Conservation (phyloP, 768 basidiomycete genomes). For the Tulasnella sp. region DNA sequence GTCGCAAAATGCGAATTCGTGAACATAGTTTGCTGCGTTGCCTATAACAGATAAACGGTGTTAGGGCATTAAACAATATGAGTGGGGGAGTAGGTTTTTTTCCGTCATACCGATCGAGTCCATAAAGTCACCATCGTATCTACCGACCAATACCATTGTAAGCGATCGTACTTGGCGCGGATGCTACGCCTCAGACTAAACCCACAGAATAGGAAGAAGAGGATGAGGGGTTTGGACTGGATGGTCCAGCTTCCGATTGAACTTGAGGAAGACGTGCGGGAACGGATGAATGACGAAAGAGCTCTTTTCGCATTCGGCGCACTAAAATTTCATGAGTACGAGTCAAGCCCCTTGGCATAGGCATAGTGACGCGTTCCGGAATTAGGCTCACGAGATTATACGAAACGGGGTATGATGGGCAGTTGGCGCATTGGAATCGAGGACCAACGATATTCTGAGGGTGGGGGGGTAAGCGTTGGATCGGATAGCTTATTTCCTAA, state of each 20-base stretch:
- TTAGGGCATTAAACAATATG: too few species aligned
- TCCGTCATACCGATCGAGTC: too few species aligned
- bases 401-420: conserved; percentile 60
- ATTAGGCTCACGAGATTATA: conserved; percentile 54
- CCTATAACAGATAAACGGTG: not conserved
- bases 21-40: not conserved
- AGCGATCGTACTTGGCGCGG: not conserved
- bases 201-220: conserved; percentile 63
- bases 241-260: conserved; percentile 69
- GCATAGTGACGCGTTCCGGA: conserved; percentile 4
- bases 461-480: not conserved
- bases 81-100: too few species aligned
- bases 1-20: conserved; percentile 46
- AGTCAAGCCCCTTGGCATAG: not conserved
- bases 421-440: conserved; percentile 85
- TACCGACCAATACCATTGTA: not conserved
- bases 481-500: not conserved
- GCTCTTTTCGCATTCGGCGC: conserved; percentile 64
- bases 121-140: not conserved
- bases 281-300: conserved; percentile 82
- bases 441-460: conserved; percentile 62
- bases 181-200: too few species aligned
- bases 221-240: conserved; percentile 47
- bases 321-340: conserved; percentile 42
- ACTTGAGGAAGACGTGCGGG: conserved; percentile 79